Evolutionary conservation across 345 rosid genomes (phyloP).

Genomic region (Excoecaria cochinchinensis): DNA sequence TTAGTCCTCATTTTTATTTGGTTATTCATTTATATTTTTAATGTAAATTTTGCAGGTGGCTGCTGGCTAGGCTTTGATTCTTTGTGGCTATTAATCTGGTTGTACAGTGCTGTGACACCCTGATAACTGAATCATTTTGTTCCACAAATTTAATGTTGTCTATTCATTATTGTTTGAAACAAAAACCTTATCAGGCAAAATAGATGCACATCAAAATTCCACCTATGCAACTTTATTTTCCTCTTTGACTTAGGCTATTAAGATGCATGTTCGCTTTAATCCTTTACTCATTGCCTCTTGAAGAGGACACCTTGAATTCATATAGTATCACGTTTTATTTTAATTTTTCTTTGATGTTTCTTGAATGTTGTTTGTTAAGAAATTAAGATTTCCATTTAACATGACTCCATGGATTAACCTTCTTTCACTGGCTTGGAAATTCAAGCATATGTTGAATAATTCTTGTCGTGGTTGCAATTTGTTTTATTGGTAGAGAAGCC

Average conservation of each 20-base stretch:
- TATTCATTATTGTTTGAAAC: constrained; percentile 22
- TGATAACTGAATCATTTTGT: constrained; percentile 22
- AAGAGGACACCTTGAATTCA: no score
- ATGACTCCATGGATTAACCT: no score
- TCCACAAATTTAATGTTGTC: constrained; percentile 26
- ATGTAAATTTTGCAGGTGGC: constrained; percentile 30
- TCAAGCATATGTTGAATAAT: no score
- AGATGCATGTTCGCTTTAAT: neutral
- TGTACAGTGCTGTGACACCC: constrained; percentile 36
- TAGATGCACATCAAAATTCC: neutral
- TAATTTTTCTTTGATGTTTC: no score
- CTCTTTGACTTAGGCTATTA: neutral
- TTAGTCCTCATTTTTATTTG: neutral
- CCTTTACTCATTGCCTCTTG: neutral
- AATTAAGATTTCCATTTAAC: no score
- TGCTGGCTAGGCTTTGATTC: constrained; percentile 13
- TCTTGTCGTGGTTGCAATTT: no score
- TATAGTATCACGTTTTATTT: no score
- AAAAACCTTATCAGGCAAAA: neutral
- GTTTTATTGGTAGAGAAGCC: no score
- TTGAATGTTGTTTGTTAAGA: no score
- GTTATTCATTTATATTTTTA: neutral
- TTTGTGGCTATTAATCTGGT: constrained; percentile 18
- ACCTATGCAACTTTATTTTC: neutral
- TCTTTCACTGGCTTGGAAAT: no score